These are phyloP conservation scores for Debaryomyces singareniensis DNA, from an alignment of 1,139 yeast genomes.

Conservation along the genomic window DNA sequence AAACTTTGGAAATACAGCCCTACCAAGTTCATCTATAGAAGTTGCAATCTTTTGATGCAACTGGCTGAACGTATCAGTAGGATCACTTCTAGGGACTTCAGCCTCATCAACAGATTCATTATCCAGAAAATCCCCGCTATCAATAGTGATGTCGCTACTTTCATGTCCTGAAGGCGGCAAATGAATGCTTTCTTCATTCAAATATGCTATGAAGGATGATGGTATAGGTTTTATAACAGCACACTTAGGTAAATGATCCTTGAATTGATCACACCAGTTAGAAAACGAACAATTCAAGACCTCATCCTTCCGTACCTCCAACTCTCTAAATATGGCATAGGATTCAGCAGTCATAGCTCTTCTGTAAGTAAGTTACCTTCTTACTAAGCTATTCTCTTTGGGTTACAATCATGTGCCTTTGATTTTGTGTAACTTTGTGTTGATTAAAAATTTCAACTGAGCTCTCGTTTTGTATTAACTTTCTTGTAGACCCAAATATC, in stretches of 20 bases:
- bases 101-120: conserved; percentile 61
- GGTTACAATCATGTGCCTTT: too few species aligned
- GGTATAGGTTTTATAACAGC: conserved; percentile 63
- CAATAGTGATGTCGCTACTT: conserved; percentile 16
- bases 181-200: conserved; percentile 69
- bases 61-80: conserved; percentile 39
- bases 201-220: conserved; percentile 56
- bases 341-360: too few species aligned
- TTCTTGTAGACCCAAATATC: too few species aligned
- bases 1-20: conserved; percentile 75
- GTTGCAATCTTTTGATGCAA: conserved; percentile 49
- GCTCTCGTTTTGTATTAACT: too few species aligned
- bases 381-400: too few species aligned
- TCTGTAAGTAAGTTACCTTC: too few species aligned
- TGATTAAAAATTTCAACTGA: too few species aligned
- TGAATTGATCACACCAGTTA: conserved; percentile 60
- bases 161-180: conserved; percentile 48
- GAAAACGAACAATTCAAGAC: conserved; percentile 67
- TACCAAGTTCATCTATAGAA: conserved; percentile 36
- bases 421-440: too few species aligned
- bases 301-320: conserved; percentile 42
- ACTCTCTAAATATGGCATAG: too few species aligned
- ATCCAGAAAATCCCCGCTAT: too few species aligned
- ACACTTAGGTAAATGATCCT: conserved; percentile 44
- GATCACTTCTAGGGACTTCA: conserved; percentile 21